phyloP scores from a whole-genome alignment of 192 early-diverging fungal genomes.

The Backusella tuberculispora region DNA sequence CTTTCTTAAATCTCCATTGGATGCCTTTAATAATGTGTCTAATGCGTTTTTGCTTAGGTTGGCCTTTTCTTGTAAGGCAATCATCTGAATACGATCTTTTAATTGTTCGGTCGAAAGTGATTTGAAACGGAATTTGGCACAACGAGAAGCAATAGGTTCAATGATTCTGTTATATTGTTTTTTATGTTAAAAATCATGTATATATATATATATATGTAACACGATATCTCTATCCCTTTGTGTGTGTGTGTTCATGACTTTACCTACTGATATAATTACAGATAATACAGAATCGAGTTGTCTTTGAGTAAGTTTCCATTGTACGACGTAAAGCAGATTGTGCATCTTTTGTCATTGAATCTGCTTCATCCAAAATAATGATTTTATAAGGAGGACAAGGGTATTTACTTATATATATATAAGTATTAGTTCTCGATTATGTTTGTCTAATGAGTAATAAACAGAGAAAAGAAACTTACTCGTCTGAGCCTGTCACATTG shows the following conservation, averaged over 20 bases:
- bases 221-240: neutral
- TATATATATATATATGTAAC: neutral
- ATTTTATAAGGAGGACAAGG: constrained; percentile 91
- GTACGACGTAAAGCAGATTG: constrained; percentile 91
- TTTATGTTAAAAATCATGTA: neutral
- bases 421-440: neutral
- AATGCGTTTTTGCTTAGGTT: constrained; percentile 60
- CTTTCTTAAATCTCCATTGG: constrained; percentile 91
- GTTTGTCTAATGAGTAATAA: neutral
- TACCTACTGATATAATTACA: constrained; percentile 86
- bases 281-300: constrained; percentile 94
- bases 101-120: constrained; percentile 70
- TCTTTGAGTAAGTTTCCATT: constrained; percentile 93
- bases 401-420: constrained; percentile 29
- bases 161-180: constrained; percentile 69
- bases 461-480: constrained; percentile 34
- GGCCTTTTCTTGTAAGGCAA: constrained; percentile 71
- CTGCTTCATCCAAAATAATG: constrained; percentile 96
- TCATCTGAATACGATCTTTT: constrained; percentile 62
- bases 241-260: neutral
- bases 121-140: constrained; percentile 95
- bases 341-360: constrained; percentile 94
- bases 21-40: constrained; percentile 66
- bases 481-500: constrained; percentile 53
- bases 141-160: constrained; percentile 90